Base-by-base conservation (phyloP, 163 green algal genomes). In the Prototheca wickerhamii region DNA sequence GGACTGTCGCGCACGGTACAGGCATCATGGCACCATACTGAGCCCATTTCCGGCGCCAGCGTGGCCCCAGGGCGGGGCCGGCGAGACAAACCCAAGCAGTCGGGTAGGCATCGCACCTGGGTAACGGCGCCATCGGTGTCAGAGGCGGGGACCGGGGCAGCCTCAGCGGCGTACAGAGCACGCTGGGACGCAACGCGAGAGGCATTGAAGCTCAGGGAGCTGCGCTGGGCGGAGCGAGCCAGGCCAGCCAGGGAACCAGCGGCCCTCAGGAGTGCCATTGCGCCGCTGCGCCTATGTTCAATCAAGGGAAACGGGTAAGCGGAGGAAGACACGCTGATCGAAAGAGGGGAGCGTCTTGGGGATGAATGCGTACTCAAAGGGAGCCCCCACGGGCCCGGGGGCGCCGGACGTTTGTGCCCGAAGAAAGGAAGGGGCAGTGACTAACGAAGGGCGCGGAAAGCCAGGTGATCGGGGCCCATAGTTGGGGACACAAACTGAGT, bases 151-250 rank as follows among this genome's bases (percentile, higher is more conserved):
- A 58, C 70, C 21, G 70, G 51, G 17, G 64, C 70, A 4, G 69
- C 44, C 51, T 72, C 42, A 2, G 70, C 70, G 21, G 70, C 70
- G 28, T 66, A 72, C 32, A 31, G 23, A 44, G 55, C 55, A 44
- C 32, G 31, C 55, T 61, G 55, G 7, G 53, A 20, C 25, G 21
- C 7, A 5, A 58, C 51, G 12, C 8, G 51, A 21, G 10, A 20
- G 51, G n/a, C 5, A 4, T 18, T 4, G 26, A 58, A 7, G 26
- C n/a, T 34, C n/a, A 6, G 8, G 51, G 25, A 23, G 28, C 8
- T 34, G 51, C 51, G n/a, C 10, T 37, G 25, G 6, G 51, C 51
- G 28, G 26, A 34, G 26, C 26, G 51, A 35, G 51, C 28, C 31
- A 61, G 30, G 15, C 55, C 32, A 8, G 55, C 15, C 12, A 61